A percentile compares a stretch with the other conserved stretches of the same genome.
These are phyloP conservation scores for Lepidopterella palustris DNA, from an alignment of 495 filamentous ascomycete species.

Conservation along the genomic window DNA sequence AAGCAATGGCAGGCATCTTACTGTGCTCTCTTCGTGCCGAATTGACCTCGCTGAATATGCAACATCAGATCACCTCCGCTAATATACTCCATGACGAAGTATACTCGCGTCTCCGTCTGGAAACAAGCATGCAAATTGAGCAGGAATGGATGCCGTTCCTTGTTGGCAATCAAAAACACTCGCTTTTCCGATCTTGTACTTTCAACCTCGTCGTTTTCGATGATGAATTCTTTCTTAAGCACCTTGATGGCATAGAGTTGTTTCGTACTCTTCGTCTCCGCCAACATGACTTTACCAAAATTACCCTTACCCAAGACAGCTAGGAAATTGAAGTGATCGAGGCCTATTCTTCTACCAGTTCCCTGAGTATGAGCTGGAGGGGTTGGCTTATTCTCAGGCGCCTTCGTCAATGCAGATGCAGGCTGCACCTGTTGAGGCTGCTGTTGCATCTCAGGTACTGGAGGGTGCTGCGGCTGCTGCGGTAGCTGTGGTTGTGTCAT, in stretches of 20 bases:
- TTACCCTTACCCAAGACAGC: slow-evolving; percentile 98
- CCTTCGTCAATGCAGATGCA: slow-evolving; percentile 19
- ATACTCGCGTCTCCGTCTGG: slow-evolving; percentile 96
- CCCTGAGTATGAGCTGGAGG: slow-evolving; percentile 44
- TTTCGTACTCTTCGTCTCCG: slow-evolving; percentile 87
- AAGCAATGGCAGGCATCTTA: slow-evolving; percentile 42
- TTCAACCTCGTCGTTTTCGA: slow-evolving; percentile 99
- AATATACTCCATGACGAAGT: slow-evolving; percentile 99
- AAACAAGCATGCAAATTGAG: slow-evolving; percentile 96
- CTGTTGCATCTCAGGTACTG: slow-evolving; percentile 29
- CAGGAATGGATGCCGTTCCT: slow-evolving; percentile 94
- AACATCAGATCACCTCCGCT: slow-evolving; percentile 98
- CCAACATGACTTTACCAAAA: slow-evolving; percentile 99
- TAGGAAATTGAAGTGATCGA: slow-evolving; percentile 99
- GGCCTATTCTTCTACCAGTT: slow-evolving; percentile 72
- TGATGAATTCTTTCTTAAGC: slow-evolving; percentile 99
- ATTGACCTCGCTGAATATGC: slow-evolving; percentile 95
- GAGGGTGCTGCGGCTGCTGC: slow-evolving; percentile 26
- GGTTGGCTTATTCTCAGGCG: slow-evolving; percentile 21
- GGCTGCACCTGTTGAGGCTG: slow-evolving; percentile 26
- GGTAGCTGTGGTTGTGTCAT: slow-evolving; percentile 45
- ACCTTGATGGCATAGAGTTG: slow-evolving; percentile 98
- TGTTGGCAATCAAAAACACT: slow-evolving; percentile 94
- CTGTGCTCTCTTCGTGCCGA: slow-evolving; percentile 93
- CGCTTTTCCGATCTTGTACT: slow-evolving; percentile 96